Evolutionary conservation across 225 moss, liverwort and hornwort genomes (phyloP).

Genomic region (Bryum argenteum): DNA sequence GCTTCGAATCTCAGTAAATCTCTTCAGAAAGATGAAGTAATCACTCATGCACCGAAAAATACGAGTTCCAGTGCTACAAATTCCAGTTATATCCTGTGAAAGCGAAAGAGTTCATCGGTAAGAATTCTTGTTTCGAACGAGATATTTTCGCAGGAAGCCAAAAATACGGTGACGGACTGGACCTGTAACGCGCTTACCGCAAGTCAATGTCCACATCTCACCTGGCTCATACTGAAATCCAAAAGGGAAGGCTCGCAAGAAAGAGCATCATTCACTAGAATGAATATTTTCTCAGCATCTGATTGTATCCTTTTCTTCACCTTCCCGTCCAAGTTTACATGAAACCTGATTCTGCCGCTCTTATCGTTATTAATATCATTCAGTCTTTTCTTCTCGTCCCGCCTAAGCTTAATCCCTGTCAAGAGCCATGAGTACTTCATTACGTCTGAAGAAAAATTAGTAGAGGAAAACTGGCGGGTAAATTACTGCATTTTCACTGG

Average conservation of each 20-base stretch:
- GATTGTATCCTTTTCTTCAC: constrained; percentile 87
- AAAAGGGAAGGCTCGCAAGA: constrained; percentile 80
- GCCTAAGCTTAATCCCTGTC: constrained; percentile 92
- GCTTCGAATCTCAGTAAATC: constrained; percentile 69
- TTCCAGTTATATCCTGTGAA: constrained; percentile 70
- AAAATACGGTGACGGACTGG: not conserved
- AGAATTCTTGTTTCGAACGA: constrained; percentile 11
- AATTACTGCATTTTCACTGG: constrained; percentile 14
- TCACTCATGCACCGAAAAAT: constrained; percentile 91
- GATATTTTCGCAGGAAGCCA: not conserved
- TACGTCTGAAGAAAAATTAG: not conserved
- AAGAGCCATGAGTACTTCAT: constrained; percentile 16
- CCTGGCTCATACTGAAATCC: constrained; percentile 96
- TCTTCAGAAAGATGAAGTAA: constrained; percentile 84
- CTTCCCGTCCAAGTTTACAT: constrained; percentile 77
- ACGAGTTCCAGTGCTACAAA: constrained; percentile 83
- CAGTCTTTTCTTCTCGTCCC: constrained; percentile 87
- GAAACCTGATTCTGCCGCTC: constrained; percentile 78
- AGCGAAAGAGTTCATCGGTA: constrained; percentile 8
- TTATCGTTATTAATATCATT: constrained; percentile 87
- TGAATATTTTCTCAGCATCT: constrained; percentile 81
- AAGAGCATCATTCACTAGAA: constrained; percentile 83
- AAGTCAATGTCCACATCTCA: constrained; percentile 29
- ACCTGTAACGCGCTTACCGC: constrained; percentile 18
- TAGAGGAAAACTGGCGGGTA: not conserved